phyloP scores from a whole-genome alignment of 2,329 filamentous ascomycete species.

The Penicillium verrucosum region DNA sequence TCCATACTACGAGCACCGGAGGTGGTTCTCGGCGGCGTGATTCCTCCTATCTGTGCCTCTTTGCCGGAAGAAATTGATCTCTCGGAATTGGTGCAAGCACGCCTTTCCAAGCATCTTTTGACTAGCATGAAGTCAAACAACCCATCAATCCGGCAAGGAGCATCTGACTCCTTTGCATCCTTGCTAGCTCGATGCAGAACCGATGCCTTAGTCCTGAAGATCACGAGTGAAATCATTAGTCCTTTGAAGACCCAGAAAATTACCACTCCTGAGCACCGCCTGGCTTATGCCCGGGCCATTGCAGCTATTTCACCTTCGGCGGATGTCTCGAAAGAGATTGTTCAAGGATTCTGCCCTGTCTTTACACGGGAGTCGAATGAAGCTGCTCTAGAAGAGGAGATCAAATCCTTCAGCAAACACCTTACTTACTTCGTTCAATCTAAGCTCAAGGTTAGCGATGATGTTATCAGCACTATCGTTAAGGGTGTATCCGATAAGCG shows the following conservation, averaged over 20 bases:
- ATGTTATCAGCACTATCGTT: conserved; percentile 65
- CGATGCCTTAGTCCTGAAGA: conserved; percentile 58
- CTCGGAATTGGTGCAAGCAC: conserved; percentile 66
- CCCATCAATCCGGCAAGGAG: conserved; percentile 68
- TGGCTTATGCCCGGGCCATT: conserved; percentile 79
- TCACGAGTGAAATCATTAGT: conserved; percentile 71
- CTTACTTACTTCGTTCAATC: conserved; percentile 61
- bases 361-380: conserved; percentile 88
- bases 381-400: conserved; percentile 70
- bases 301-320: conserved; percentile 59
- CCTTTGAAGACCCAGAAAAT: conserved; percentile 83
- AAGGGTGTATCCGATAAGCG: conserved; percentile 90
- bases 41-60: conserved; percentile 68
- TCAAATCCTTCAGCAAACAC: conserved; percentile 66
- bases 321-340: conserved; percentile 63
- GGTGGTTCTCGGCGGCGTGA: conserved; percentile 74
- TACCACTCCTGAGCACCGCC: conserved; percentile 77
- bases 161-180: conserved; percentile 68
- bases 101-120: conserved; percentile 81
- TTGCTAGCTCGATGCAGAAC: conserved; percentile 64
- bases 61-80: conserved; percentile 72
- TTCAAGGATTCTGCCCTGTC: conserved; percentile 63
- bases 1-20: conserved; percentile 85
- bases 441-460: conserved; percentile 60
- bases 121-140: conserved; percentile 91